phyloP scores from a whole-genome alignment of 192 early-diverging fungal species.

The Backusella westeae region DNA sequence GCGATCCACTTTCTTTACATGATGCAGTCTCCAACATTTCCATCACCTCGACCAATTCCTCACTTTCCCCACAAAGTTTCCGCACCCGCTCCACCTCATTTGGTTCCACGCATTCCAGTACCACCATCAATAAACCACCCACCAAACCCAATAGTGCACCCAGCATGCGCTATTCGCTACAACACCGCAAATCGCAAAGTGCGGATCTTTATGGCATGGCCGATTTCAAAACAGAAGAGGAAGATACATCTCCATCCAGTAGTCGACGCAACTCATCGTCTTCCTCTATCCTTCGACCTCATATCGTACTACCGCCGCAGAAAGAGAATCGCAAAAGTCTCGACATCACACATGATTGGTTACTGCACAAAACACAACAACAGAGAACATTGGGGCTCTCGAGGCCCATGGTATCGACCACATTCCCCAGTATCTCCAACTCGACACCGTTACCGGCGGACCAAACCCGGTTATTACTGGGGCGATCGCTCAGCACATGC shows the following conservation, averaged over 20 bases:
- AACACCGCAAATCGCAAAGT: slow-evolving; percentile 35
- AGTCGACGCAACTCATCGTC: background rate
- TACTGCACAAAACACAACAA: background rate
- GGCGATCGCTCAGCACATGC: slow-evolving; percentile 11
- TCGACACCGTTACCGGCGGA: slow-evolving; percentile 21
- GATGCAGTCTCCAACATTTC: background rate
- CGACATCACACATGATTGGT: slow-evolving; percentile 17
- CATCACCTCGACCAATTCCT: slow-evolving; percentile 18
- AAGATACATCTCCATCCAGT: background rate
- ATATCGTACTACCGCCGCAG: slow-evolving; percentile 12
- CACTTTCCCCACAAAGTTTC: slow-evolving; percentile 16
- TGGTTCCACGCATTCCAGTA: slow-evolving; percentile 10
- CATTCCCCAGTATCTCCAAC: slow-evolving; percentile 19
- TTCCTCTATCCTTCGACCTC: slow-evolving; percentile 19
- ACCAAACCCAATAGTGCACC: background rate
- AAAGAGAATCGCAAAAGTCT: slow-evolving; percentile 8
- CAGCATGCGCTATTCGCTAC: background rate
- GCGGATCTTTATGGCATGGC: slow-evolving; percentile 19
- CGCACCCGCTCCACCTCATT: slow-evolving; percentile 26
- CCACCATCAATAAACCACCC: background rate
- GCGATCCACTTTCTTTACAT: slow-evolving; percentile 43
- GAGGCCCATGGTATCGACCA: slow-evolving; percentile 32
- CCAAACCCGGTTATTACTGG: background rate
- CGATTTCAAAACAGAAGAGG: background rate
- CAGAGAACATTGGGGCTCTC: slow-evolving; percentile 11